phyloP scores from a whole-genome alignment of 805 yeast species.

The Cyberlindnera xylosilytica region DNA sequence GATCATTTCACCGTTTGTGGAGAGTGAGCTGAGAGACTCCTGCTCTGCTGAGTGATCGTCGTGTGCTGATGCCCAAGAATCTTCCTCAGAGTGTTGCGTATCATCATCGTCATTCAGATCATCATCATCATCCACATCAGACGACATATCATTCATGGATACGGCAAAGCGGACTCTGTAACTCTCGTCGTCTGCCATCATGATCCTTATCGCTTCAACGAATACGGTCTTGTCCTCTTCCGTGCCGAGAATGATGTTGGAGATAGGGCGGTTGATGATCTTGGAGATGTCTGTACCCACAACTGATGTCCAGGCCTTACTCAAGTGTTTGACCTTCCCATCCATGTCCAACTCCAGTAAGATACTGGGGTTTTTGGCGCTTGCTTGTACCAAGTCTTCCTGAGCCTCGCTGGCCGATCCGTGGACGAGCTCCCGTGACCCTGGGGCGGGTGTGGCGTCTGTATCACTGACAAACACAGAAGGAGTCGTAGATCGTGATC shows the following conservation, averaged over 20 bases:
- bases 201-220: slow-evolving; percentile 61
- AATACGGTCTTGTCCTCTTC: slow-evolving; percentile 66
- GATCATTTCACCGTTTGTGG: slow-evolving; percentile 58
- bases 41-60: slow-evolving; percentile 27
- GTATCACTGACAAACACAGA: slow-evolving; percentile 11
- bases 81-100: slow-evolving; percentile 5
- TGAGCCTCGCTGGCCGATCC: slow-evolving; percentile 12
- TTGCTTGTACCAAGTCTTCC: slow-evolving; percentile 57
- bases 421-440: background rate
- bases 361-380: slow-evolving; percentile 69
- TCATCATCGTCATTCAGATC: slow-evolving; percentile 16
- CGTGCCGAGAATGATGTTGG: slow-evolving; percentile 61
- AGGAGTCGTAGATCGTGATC: slow-evolving; percentile 7
- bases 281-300: slow-evolving; percentile 64
- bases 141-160: slow-evolving; percentile 31
- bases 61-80: slow-evolving; percentile 8
- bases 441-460: background rate
- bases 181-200: slow-evolving; percentile 71
- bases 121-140: slow-evolving; percentile 24
- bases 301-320: slow-evolving; percentile 74
- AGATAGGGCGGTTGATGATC: slow-evolving; percentile 54
- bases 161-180: slow-evolving; percentile 74
- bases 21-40: slow-evolving; percentile 33
- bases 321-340: slow-evolving; percentile 71
- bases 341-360: slow-evolving; percentile 80